Evolutionary conservation across 768 basidiomycete species (phyloP).

Genomic region (Suillus discolor): DNA sequence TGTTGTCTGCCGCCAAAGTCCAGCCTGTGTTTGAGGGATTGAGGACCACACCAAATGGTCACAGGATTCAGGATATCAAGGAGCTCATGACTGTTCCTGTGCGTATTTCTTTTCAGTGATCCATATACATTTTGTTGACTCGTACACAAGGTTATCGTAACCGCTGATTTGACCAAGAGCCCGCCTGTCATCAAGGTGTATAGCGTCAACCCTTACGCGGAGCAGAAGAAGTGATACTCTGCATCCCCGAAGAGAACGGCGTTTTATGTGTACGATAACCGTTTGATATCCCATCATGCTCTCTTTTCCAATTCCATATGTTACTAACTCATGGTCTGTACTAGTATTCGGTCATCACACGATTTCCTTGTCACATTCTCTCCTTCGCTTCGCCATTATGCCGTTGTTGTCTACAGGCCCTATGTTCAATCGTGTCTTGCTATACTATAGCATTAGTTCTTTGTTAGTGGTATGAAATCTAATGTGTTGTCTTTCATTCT

Average conservation of each 20-base stretch:
- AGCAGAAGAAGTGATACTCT: slow-evolving; percentile 43
- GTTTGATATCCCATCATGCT: slow-evolving; percentile 29
- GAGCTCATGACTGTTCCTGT: slow-evolving; percentile 95
- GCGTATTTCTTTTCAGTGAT: slow-evolving; percentile 34
- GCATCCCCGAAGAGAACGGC: slow-evolving; percentile 5
- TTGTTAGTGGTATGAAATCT: slow-evolving; percentile 9
- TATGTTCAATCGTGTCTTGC: slow-evolving; percentile 2
- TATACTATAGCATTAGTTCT: slow-evolving; percentile 9
- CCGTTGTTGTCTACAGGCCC: background rate
- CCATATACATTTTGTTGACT: slow-evolving; percentile 12
- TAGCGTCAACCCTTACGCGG: slow-evolving; percentile 90
- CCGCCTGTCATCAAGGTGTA: slow-evolving; percentile 98
- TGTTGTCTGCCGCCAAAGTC: slow-evolving; percentile 73
- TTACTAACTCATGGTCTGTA: slow-evolving; percentile 33
- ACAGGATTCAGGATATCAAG: slow-evolving; percentile 93
- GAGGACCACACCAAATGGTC: slow-evolving; percentile 70
- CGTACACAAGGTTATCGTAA: slow-evolving; percentile 78
- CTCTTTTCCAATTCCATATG: slow-evolving; percentile 31
- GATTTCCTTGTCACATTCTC: slow-evolving; percentile 24
- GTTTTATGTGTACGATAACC: slow-evolving; percentile 32
- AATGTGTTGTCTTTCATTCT: background rate
- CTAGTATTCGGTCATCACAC: slow-evolving; percentile 26
- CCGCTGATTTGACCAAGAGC: slow-evolving; percentile 93
- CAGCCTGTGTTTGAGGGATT: slow-evolving; percentile 85
- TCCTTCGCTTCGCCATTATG: slow-evolving; percentile 15